Evolutionary conservation across 2,329 filamentous ascomycete genomes (phyloP).

Genomic region (Drechmeria coniospora): DNA sequence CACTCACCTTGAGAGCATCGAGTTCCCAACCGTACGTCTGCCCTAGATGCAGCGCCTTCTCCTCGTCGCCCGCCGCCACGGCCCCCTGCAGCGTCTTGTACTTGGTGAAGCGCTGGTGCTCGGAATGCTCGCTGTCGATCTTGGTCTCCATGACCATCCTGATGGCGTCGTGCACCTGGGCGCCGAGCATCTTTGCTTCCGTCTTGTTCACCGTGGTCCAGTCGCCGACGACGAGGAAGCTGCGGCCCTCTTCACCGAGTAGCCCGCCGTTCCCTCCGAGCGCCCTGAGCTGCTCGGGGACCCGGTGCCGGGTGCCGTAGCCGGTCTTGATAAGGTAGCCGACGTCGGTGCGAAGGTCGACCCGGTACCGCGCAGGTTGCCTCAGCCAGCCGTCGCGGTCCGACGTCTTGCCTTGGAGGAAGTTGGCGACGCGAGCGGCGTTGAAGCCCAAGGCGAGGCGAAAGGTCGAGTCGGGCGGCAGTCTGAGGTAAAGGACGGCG

Average conservation of each 20-base stretch:
- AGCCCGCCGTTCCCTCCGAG: constrained; percentile 18
- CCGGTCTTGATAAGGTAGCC: constrained; percentile 40
- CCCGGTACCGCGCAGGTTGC: constrained; percentile 20
- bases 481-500: constrained; percentile 12
- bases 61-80: constrained; percentile 21
- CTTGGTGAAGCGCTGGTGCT: constrained; percentile 22
- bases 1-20: constrained; percentile 31
- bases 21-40: constrained; percentile 30
- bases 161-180: constrained; percentile 26
- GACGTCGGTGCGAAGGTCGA: constrained; percentile 30
- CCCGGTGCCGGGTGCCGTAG: constrained; percentile 34
- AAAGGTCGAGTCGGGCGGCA: constrained; percentile 18
- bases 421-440: constrained; percentile 14
- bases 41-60: constrained; percentile 21
- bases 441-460: constrained; percentile 20
- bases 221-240: constrained; percentile 35
- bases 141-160: constrained; percentile 18
- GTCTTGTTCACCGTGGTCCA: constrained; percentile 24
- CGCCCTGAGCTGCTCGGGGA: constrained; percentile 30
- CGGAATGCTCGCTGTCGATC: constrained; percentile 10
- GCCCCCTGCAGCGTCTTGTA: constrained; percentile 23
- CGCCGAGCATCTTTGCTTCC: constrained; percentile 15
- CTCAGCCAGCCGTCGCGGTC: constrained; percentile 27
- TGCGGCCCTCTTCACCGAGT: constrained; percentile 20
- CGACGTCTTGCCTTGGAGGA: constrained; percentile 12